A percentile compares a stretch with the other conserved stretches of the same genome.
Conservation (phyloP, 106 monocot genomes). For the Apostasia ramifera region DNA sequence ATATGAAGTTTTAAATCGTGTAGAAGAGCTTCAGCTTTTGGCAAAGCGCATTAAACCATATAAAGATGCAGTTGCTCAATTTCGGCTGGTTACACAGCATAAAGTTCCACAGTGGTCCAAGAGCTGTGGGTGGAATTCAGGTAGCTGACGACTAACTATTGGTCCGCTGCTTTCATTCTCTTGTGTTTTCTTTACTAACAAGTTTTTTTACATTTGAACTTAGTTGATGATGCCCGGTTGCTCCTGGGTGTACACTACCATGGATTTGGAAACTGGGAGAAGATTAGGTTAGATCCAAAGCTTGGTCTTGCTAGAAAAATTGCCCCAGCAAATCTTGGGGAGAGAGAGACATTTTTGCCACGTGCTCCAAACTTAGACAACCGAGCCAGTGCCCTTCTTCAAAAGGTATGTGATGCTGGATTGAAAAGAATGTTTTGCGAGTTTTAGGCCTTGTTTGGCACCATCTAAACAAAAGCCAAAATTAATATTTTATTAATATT, state of each 20-base stretch:
- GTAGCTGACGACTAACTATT: conserved; percentile 21
- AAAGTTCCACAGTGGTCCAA: conserved; percentile 99
- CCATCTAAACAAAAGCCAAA: no score
- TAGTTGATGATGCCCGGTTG: conserved; percentile 98
- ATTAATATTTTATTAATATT: no score
- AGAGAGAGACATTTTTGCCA: conserved; percentile 92
- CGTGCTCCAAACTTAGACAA: conserved; percentile 97
- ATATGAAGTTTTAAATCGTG: conserved; percentile 72
- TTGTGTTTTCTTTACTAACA: background rate
- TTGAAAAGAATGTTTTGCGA: no score
- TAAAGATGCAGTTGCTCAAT: conserved; percentile 83
- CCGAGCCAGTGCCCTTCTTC: conserved; percentile 86
- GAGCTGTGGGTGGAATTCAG: conserved; percentile 96
- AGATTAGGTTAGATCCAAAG: conserved; percentile 76
- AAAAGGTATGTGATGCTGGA: conserved; percentile 57
- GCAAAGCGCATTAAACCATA: conserved; percentile 86
- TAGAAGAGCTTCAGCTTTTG: conserved; percentile 81
- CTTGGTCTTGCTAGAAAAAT: conserved; percentile 87
- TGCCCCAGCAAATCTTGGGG: conserved; percentile 83
- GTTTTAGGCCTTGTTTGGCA: no score
- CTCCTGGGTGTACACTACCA: conserved; percentile 91
- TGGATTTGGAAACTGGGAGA: conserved; percentile 99
- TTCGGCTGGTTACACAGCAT: conserved; percentile 67
- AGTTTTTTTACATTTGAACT: conserved; percentile 5
- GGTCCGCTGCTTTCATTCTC: background rate